Conservation (phyloP, 2,329 filamentous ascomycete species). For the Monilinia aucupariae region DNA sequence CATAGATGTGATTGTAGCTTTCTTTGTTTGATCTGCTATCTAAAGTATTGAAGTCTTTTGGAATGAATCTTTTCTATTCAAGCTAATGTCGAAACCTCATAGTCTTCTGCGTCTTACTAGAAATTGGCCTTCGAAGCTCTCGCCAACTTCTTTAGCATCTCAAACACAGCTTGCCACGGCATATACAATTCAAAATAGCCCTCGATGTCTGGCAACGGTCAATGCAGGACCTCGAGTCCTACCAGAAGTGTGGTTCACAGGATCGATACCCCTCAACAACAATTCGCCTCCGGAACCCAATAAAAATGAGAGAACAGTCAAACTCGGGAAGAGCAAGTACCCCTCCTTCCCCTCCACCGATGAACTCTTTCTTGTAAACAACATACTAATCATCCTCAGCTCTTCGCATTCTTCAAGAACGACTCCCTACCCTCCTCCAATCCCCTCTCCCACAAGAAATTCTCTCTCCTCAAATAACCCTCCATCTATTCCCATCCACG, state of each 20-base stretch:
- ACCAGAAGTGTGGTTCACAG: conserved; percentile 43
- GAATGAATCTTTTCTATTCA: conserved; percentile 13
- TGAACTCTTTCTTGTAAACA: background rate
- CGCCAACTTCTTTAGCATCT: conserved; percentile 5
- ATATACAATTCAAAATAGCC: background rate
- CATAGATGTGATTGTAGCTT: background rate
- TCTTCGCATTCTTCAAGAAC: conserved; percentile 59
- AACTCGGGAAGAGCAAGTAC: conserved; percentile 40
- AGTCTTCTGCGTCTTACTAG: conserved; percentile 24
- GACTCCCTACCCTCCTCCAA: conserved; percentile 61
- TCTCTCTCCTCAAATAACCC: conserved; percentile 66
- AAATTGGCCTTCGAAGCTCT: conserved; percentile 17
- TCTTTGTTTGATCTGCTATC: background rate
- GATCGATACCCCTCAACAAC: conserved; percentile 31
- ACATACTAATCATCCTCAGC: conserved; percentile 40
- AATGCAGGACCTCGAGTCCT: conserved; percentile 26
- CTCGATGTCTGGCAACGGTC: conserved; percentile 29
- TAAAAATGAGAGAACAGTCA: conserved; percentile 53
- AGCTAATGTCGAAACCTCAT: conserved; percentile 34
- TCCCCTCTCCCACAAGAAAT: conserved; percentile 67
- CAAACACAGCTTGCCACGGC: conserved; percentile 7
- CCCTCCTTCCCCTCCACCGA: background rate
- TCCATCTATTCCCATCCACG: conserved; percentile 67
- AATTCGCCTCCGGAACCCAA: conserved; percentile 12
- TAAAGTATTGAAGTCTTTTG: conserved; percentile 26